Evolutionary conservation across 139 green algal species (phyloP), one percentile per base, ranked within the genome.

Genomic region (Microglena sp.): DNA sequence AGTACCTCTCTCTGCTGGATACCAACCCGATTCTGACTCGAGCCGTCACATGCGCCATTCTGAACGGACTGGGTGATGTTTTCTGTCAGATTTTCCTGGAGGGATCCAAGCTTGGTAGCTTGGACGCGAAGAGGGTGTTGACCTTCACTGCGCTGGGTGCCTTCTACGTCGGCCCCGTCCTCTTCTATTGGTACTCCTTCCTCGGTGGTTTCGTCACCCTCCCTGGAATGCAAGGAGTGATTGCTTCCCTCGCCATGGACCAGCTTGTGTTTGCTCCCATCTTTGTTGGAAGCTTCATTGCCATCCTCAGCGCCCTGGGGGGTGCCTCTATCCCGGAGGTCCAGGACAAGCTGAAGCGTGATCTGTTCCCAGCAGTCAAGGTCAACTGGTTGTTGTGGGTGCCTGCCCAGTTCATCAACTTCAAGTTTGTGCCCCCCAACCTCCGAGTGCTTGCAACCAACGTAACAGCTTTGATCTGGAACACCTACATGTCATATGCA

Each of bases 301-400:
- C 84, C 15, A 63, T 79, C 7, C 66, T 90, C 32, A 63, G 78
- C 32, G 64, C 55, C 2, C 60, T 67, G 74, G 22, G 50, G 64
- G 18, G 2, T 45, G 45, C 15, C 24, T 54, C 2, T 28, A 22
- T 68, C 15, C 11, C 15, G 58, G 5, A 31, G 55, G 46, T 28
- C 46, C 27, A 58, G 46, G 18, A 67, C 54, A 94, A 92, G 65
- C 67, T 98, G 30, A 78, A 90, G 58, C 67, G 81, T 24, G 85
- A 93, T 45, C 65, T 81, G 54, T 57, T 74, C 22, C 60, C 72
- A 21, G 79, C 84, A 3, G 73, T 95, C 61, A 71, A 89, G 45
- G 80, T 83, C 61, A 96, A 96, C 82, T 96, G 90, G 90, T 72
- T 80, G 22, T 68, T 96, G 21, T 96, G 90, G 90, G 78, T 95